These are phyloP conservation scores for Canavalia gladiata DNA, from an alignment of 306 rosid species.

Conservation along the genomic window DNA sequence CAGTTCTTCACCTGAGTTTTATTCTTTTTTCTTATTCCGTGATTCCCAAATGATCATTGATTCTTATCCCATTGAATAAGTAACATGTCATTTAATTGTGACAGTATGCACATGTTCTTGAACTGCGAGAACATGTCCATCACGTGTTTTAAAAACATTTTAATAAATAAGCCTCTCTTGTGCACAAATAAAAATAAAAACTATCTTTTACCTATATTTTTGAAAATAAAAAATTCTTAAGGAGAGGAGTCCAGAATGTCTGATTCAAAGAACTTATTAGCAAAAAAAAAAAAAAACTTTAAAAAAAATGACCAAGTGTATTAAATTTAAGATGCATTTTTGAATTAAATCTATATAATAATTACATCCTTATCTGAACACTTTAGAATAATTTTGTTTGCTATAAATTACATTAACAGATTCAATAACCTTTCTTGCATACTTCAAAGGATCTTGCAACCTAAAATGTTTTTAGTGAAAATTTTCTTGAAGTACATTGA, in stretches of 20 bases:
- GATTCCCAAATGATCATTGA: too few relatives aligned
- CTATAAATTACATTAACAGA: background rate
- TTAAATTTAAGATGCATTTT: background rate
- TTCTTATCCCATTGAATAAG: background rate
- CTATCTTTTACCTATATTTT: too few relatives aligned
- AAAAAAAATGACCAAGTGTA: too few relatives aligned
- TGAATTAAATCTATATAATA: background rate
- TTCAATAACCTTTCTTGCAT: background rate
- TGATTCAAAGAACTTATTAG: too few relatives aligned
- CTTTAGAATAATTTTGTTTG: background rate
- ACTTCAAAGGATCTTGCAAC: background rate
- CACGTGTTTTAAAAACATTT: background rate
- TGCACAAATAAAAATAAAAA: too few relatives aligned
- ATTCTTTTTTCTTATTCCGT: too few relatives aligned
- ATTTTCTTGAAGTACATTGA: too few relatives aligned
- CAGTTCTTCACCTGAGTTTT: too few relatives aligned
- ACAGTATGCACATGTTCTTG: background rate
- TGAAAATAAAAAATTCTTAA: too few relatives aligned
- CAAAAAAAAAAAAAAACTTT: too few relatives aligned
- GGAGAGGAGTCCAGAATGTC: too few relatives aligned
- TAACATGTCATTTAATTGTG: background rate
- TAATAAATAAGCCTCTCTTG: background rate
- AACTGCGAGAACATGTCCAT: background rate
- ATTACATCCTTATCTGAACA: background rate
- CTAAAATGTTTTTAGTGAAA: too few relatives aligned